Evolutionary conservation across 176 grass and related monocot genomes (phyloP).

Genomic region (Cymbopogon citratus): DNA sequence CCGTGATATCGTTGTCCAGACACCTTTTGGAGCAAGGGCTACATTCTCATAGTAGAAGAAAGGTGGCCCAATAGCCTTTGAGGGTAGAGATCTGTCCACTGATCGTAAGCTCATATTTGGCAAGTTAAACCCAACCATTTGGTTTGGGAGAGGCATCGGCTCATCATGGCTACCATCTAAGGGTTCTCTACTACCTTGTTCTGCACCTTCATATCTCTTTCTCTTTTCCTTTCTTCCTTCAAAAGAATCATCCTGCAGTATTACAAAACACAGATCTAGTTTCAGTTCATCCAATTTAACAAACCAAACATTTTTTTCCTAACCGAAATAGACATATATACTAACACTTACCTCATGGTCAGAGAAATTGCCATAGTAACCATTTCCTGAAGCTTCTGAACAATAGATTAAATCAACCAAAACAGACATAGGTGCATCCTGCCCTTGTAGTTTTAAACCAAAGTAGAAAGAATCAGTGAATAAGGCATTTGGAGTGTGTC

Average conservation of each 20-base stretch:
- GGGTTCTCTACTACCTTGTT: neutral
- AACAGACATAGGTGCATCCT: constrained; percentile 46
- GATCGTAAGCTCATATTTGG: constrained; percentile 36
- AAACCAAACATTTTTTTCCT: neutral
- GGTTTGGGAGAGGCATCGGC: constrained; percentile 47
- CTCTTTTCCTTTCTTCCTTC: constrained; percentile 39
- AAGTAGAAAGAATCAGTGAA: constrained; percentile 17
- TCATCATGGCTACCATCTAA: constrained; percentile 24
- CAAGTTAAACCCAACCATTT: constrained; percentile 63
- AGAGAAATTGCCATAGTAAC: constrained; percentile 11
- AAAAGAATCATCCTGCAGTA: constrained; percentile 33
- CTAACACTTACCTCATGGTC: constrained; percentile 43
- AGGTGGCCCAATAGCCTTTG: constrained; percentile 50
- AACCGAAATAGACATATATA: neutral
- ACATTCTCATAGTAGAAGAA: constrained; percentile 92
- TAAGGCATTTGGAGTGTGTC: neutral
- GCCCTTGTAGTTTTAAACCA: constrained; percentile 37
- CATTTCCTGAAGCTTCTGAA: constrained; percentile 46
- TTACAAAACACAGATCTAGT: constrained; percentile 19
- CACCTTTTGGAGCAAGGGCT: constrained; percentile 55
- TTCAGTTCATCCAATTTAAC: neutral
- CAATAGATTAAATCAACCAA: constrained; percentile 63
- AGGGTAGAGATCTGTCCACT: constrained; percentile 36
- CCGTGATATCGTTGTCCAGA: constrained; percentile 55
- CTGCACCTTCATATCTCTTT: constrained; percentile 21